Base-by-base conservation (phyloP, 768 basidiomycete species). In the Cystobasidium tubakii region DNA sequence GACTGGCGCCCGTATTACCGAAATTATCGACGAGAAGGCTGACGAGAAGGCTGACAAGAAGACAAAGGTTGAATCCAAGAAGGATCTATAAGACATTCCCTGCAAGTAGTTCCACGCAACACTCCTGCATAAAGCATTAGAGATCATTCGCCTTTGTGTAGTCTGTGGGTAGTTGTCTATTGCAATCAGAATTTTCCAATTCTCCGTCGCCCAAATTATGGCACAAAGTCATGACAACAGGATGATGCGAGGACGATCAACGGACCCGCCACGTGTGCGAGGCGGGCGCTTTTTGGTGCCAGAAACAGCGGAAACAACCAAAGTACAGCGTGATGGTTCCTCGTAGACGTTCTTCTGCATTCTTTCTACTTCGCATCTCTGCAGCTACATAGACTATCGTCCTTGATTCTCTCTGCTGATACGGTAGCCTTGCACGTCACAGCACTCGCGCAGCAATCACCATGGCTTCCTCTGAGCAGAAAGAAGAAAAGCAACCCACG, bases 21-120 rank as follows among this genome's bases (percentile, higher is more conserved):
- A 71, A 54, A 71, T 71, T 34, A 33, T 36, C n/a, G 66, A 50
- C 46, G 46, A 67, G 21, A 43, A 67, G 27, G 66, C 54, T n/a
- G 66, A 50, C 46, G 46, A 67, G 21, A 43, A 67, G 27, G 66
- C 54, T n/a, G 44, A 21, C 13, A 65, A 65, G 34, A 44, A 39
- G 63, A 36, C 34, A 44, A 71, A 71, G 69, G 29, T n/a, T 27
- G 63, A 65, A 33, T 9, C 31, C 25, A 65, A 65, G 63, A 65
- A 65, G 39, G 63, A 65, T 65, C 63, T 65, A 6, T 65, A 33
- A 65, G 46, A n/a, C n/a, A n/a, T 15, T 27, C 6, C 17, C 15
- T 27, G 33, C 57, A 60, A 29, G 27, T 34, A 54, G 21, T 54
- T 19, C 7, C 39, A 3, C 4, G 7, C 46, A 50, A n/a, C 4